phyloP scores from a whole-genome alignment of 1,284 basidiomycete species.

The Golubevia pallescens region DNA sequence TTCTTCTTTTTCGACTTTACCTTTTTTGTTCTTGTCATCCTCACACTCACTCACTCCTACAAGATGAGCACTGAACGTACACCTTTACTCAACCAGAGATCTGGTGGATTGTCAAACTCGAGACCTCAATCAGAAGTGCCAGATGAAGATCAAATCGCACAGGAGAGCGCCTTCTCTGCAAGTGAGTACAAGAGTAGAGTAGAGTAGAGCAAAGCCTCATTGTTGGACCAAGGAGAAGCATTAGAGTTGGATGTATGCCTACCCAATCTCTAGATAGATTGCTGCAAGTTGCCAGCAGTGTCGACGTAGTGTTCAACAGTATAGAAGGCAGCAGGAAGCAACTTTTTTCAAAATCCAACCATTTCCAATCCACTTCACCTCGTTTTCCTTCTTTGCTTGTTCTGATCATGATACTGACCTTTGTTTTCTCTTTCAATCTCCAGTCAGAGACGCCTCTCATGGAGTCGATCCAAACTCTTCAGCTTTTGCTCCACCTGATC shows the following conservation, averaged over 20 bases:
- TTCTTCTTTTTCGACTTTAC: too few relatives aligned
- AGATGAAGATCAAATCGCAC: slow-evolving; percentile 47
- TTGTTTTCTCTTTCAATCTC: slow-evolving; percentile 7
- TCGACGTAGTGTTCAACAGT: background rate
- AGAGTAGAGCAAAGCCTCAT: background rate
- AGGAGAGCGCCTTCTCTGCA: slow-evolving; percentile 54
- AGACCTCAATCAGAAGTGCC: slow-evolving; percentile 19
- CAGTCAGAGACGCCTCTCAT: slow-evolving; percentile 43
- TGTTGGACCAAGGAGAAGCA: background rate
- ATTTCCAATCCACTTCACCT: slow-evolving; percentile 1
- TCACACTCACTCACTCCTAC: background rate
- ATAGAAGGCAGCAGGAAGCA: background rate
- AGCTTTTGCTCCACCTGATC: slow-evolving; percentile 49
- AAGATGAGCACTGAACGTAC: slow-evolving; percentile 26
- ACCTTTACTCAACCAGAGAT: slow-evolving; percentile 28
- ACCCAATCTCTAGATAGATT: too few relatives aligned
- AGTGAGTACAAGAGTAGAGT: slow-evolving; percentile 9
- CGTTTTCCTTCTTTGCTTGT: slow-evolving; percentile 1
- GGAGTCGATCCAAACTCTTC: slow-evolving; percentile 61
- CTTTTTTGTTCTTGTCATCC: background rate
- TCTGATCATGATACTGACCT: slow-evolving; percentile 4
- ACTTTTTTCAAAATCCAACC: background rate
- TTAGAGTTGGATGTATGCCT: background rate
- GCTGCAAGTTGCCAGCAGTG: too few relatives aligned
- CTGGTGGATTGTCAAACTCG: slow-evolving; percentile 18